These are phyloP conservation scores for Cutaneotrichosporon daszewskae DNA, from an alignment of 1,284 basidiomycete species.

Conservation along the genomic window DNA sequence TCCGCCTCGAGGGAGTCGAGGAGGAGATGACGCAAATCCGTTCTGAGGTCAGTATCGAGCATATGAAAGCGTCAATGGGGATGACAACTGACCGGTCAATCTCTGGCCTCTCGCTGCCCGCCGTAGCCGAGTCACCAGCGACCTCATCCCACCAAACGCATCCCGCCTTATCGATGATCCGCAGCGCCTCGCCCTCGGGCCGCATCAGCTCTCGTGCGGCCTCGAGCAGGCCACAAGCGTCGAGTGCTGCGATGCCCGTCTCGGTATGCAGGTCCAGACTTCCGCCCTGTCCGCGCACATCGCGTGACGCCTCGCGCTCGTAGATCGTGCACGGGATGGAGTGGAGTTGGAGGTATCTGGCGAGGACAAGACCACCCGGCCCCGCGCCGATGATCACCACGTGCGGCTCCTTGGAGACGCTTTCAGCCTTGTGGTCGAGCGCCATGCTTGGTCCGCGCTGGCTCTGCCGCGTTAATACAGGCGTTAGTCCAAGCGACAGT, in stretches of 20 bases:
- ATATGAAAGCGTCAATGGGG: too few relatives aligned
- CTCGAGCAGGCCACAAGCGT: constrained; percentile 33
- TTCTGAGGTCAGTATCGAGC: too few relatives aligned
- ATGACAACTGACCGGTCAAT: constrained; percentile 28
- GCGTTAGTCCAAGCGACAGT: too few relatives aligned
- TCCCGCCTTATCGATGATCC: constrained; percentile 14
- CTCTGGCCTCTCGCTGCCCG: too few relatives aligned
- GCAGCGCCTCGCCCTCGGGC: constrained; percentile 17
- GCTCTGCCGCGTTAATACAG: too few relatives aligned
- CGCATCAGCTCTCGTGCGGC: constrained; percentile 17
- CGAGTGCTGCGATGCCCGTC: constrained; percentile 39
- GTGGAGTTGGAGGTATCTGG: constrained; percentile 42
- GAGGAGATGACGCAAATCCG: constrained; percentile 33
- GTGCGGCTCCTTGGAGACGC: too few relatives aligned
- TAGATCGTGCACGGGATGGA: constrained; percentile 40
- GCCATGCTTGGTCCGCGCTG: too few relatives aligned
- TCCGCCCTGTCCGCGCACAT: constrained; percentile 46
- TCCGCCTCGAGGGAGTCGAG: constrained; percentile 24
- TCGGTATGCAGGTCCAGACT: constrained; percentile 48
- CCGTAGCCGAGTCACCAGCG: neutral
- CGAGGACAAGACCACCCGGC: constrained; percentile 47
- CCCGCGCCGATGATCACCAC: constrained; percentile 45
- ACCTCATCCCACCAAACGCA: constrained; percentile 18
- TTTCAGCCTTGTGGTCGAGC: too few relatives aligned
- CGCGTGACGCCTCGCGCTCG: constrained; percentile 40